Conservation (phyloP, 306 rosid species). For the Trifolium repens region DNA sequence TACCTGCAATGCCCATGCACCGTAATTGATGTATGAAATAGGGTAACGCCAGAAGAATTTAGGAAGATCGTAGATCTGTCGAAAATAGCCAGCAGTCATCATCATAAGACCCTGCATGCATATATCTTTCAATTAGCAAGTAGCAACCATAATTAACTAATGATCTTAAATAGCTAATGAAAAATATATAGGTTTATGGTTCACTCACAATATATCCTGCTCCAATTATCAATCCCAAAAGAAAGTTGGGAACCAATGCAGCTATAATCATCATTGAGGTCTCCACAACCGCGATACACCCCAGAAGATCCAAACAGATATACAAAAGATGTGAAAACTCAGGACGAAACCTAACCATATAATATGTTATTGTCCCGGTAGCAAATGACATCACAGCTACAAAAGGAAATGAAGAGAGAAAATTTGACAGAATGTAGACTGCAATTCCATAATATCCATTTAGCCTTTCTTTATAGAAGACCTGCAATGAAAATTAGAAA, state of each 20-base stretch:
- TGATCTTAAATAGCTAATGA: neutral
- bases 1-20: constrained; percentile 91
- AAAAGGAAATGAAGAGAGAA: constrained; percentile 84
- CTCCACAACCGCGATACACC: constrained; percentile 80
- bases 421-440: constrained; percentile 73
- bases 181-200: neutral
- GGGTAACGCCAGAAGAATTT: constrained; percentile 87
- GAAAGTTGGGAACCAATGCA: constrained; percentile 89
- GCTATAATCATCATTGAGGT: constrained; percentile 91
- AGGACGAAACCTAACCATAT: constrained; percentile 76
- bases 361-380: constrained; percentile 64
- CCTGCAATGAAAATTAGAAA: constrained; percentile 44
- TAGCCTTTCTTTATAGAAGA: constrained; percentile 73
- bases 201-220: constrained; percentile 83
- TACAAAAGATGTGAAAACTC: constrained; percentile 58
- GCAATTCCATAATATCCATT: constrained; percentile 78
- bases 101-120: constrained; percentile 80
- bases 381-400: constrained; percentile 76
- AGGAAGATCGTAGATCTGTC: constrained; percentile 71
- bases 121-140: constrained; percentile 4
- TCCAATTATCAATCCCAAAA: constrained; percentile 84
- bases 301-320: constrained; percentile 63
- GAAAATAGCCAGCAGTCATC: constrained; percentile 90
- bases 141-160: neutral
- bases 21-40: constrained; percentile 80